Evolutionary conservation across 345 rosid species (phyloP).

Genomic region (Aquilaria malaccensis): DNA sequence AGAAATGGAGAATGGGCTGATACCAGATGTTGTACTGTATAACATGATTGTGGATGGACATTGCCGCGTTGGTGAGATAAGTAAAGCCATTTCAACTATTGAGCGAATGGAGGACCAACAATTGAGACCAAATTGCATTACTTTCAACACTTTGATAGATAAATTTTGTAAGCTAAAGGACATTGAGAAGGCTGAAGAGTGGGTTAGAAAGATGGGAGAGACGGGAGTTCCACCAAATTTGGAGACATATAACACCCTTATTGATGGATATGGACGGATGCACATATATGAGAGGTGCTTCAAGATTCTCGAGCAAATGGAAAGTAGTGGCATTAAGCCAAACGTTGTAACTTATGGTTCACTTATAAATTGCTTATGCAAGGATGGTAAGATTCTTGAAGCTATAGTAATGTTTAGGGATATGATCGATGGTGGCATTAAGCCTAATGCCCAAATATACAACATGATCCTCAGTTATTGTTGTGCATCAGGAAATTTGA

Average conservation of each 20-base stretch:
- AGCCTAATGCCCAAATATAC: slow-evolving; percentile 54
- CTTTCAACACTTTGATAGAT: slow-evolving; percentile 55
- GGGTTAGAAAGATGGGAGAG: slow-evolving; percentile 53
- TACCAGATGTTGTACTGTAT: slow-evolving; percentile 42
- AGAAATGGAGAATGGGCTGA: slow-evolving; percentile 40
- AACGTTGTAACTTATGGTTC: slow-evolving; percentile 69
- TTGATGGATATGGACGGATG: slow-evolving; percentile 65
- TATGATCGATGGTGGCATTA: slow-evolving; percentile 52
- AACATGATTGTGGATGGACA: slow-evolving; percentile 61
- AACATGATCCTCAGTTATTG: slow-evolving; percentile 67
- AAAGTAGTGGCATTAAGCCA: slow-evolving; percentile 41
- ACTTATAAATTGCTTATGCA: slow-evolving; percentile 66
- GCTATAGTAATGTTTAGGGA: slow-evolving; percentile 60
- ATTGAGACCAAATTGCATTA: slow-evolving; percentile 47
- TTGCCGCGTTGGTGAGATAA: slow-evolving; percentile 47
- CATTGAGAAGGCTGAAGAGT: slow-evolving; percentile 55
- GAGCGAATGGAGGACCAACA: slow-evolving; percentile 49
- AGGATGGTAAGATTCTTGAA: slow-evolving; percentile 63
- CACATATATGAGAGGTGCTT: slow-evolving; percentile 56
- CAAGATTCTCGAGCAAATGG: slow-evolving; percentile 75
- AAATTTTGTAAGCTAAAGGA: slow-evolving; percentile 49
- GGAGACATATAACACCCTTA: slow-evolving; percentile 55
- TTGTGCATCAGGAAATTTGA: slow-evolving; percentile 43
- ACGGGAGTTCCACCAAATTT: slow-evolving; percentile 51
- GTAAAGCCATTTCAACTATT: slow-evolving; percentile 36